Base-by-base conservation (phyloP, 2,329 filamentous ascomycete species). In the Epichloe elymi region DNA sequence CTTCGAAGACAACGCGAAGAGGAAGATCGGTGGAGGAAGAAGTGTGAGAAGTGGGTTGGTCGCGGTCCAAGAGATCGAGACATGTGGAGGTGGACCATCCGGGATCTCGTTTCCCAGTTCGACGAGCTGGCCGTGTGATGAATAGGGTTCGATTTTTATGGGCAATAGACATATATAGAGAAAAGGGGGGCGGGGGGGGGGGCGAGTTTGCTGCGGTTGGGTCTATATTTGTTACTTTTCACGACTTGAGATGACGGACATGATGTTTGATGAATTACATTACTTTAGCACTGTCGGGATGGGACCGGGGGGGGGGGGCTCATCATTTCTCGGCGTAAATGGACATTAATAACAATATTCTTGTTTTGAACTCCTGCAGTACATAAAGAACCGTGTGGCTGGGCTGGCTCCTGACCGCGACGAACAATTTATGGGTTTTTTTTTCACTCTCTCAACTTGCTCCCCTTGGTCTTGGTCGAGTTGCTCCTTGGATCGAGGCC, bases 1-100 rank as follows among this genome's bases (percentile, higher is more conserved):
- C 83, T 97, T 56, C 78, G 84, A 59, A 77, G 90, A 56, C 91
- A 97, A 63, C 79, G 86, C 53, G 88, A 91, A 61, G 93, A 98
- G 68, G 93, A 98, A 69, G 84, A 88, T 46, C 78, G 87, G 54
- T 98, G 93, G 93, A 78, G 85, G 58, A 83, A 83, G 65, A 91
- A 90, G 69, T 91, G 91, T 58, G 84, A 86, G 63, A 83, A 80
- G 61, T 98, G 93, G 93, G 79, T 91, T 56, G 77, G 77, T 48
- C 70, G 75, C 56, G 74, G 77, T 48, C 67, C 71, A 35, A 70
- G 75, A 52, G 73, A 80, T 55, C 73, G 75, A 59, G 76, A 77
- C 56, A 73, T 76, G 49, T 89, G 86, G 88, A 79, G 85, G 67
- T 94, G 88, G 89, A 81, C 81, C 46, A 85, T 84, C 52, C 74